A percentile compares a stretch with the other conserved stretches of the same genome.
phyloP scores from a whole-genome alignment of 345 rosid species.

The Pseudoturritis turrita region DNA sequence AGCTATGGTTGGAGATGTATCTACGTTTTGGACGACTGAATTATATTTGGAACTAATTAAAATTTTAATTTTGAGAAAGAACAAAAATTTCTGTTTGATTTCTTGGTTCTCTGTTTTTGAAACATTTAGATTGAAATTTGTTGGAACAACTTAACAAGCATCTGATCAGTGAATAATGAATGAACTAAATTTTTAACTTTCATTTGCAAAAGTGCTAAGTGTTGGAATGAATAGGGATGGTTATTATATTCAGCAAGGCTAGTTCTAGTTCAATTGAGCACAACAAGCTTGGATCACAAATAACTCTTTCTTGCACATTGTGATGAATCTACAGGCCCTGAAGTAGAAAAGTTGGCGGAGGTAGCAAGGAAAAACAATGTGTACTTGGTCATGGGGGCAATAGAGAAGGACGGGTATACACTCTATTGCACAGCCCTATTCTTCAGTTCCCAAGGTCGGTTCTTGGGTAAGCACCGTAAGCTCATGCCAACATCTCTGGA shows the following conservation, averaged over 20 bases:
- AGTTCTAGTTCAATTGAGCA: background rate
- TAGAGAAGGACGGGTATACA: conserved; percentile 91
- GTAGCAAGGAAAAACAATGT: conserved; percentile 70
- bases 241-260: background rate
- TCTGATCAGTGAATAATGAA: too few relatives aligned
- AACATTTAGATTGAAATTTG: too few relatives aligned
- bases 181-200: too few relatives aligned
- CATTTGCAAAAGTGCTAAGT: too few relatives aligned
- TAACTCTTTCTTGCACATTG: background rate
- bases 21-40: too few relatives aligned
- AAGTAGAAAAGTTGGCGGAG: conserved; percentile 65
- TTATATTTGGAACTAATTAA: too few relatives aligned
- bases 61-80: too few relatives aligned
- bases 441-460: conserved; percentile 70
- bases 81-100: too few relatives aligned
- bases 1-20: too few relatives aligned
- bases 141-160: too few relatives aligned
- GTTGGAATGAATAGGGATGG: background rate
- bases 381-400: conserved; percentile 76
- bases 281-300: background rate
- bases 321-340: conserved; percentile 51
- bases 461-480: conserved; percentile 88
- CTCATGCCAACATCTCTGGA: conserved; percentile 84
- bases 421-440: conserved; percentile 80
- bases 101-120: too few relatives aligned